Evolutionary conservation across 2,329 filamentous ascomycete species (phyloP).

Genomic region (Fusarium coicis): DNA sequence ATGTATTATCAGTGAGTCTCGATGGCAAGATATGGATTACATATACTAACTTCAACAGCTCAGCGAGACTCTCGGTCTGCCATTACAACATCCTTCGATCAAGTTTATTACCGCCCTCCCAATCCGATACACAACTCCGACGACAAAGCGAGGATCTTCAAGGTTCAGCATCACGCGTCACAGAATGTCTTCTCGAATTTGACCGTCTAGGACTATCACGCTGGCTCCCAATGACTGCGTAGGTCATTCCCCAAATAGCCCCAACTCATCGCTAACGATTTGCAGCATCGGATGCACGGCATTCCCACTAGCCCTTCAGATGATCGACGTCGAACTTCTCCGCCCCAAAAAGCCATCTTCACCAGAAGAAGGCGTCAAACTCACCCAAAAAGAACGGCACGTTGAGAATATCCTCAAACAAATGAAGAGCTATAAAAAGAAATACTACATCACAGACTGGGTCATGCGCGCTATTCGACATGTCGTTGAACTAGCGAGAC

Average conservation of each 20-base stretch:
- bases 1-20: constrained; percentile 43
- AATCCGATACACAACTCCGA: constrained; percentile 8
- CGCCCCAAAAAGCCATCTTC: constrained; percentile 11
- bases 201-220: constrained; percentile 29
- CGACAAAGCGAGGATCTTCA: constrained; percentile 41
- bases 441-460: constrained; percentile 42
- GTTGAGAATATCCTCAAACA: constrained; percentile 35
- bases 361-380: not conserved
- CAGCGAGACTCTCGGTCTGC: constrained; percentile 32
- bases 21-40: fast-evolving
- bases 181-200: constrained; percentile 37
- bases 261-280: not conserved
- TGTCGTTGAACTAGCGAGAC: constrained; percentile 32
- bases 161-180: constrained; percentile 34
- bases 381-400: constrained; percentile 33
- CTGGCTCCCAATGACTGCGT: constrained; percentile 44
- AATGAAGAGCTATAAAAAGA: constrained; percentile 37
- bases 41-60: not conserved
- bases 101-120: constrained; percentile 13
- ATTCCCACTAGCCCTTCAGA: constrained; percentile 34
- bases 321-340: constrained; percentile 39
- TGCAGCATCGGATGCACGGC: constrained; percentile 39
- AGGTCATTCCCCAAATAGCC: not conserved
- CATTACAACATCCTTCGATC: constrained; percentile 40
- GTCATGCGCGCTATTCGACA: constrained; percentile 36